A percentile compares a stretch with the other conserved stretches of the same genome.
phyloP scores from a whole-genome alignment of 2,329 filamentous ascomycete species.

The Cytospora paraplurivora region DNA sequence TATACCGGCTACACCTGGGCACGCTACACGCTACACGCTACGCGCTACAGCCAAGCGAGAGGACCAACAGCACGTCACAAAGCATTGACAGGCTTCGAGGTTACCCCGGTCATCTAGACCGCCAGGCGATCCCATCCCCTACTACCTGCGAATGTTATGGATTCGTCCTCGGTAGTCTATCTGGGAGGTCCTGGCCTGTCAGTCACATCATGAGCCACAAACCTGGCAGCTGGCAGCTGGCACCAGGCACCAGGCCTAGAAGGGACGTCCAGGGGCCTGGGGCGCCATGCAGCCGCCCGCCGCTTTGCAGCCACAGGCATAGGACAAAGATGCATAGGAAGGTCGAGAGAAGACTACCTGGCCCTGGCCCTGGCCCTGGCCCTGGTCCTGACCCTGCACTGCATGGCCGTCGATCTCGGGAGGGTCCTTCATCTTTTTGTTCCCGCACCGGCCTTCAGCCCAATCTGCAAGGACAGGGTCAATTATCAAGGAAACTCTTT shows the following conservation, averaged over 20 bases:
- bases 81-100: too few species aligned
- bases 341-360: slow-evolving; percentile 6
- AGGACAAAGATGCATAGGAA: not conserved
- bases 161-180: not conserved
- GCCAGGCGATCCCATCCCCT: slow-evolving; percentile 7
- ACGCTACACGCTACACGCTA: too few species aligned
- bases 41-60: too few species aligned
- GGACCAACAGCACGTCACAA: too few species aligned
- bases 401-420: slow-evolving; percentile 20
- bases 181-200: slow-evolving; percentile 28
- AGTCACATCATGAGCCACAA: slow-evolving; percentile 20
- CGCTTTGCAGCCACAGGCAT: not conserved
- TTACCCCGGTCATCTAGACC: not conserved
- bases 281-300: not conserved
- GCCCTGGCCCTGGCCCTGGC: not conserved
- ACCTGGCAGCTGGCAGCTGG: too few species aligned
- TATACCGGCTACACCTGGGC: too few species aligned
- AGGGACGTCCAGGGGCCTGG: not conserved
- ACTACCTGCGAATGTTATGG: not conserved
- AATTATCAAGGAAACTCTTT: slow-evolving; percentile 6
- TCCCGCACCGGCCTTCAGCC: slow-evolving; percentile 20
- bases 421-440: slow-evolving; percentile 20
- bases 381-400: not conserved
- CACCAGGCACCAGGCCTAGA: slow-evolving; percentile 5
- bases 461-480: slow-evolving; percentile 22